These are phyloP conservation scores for Babesia ovata DNA, from an alignment of 169 alveolate genomes.

Conservation along the genomic window DNA sequence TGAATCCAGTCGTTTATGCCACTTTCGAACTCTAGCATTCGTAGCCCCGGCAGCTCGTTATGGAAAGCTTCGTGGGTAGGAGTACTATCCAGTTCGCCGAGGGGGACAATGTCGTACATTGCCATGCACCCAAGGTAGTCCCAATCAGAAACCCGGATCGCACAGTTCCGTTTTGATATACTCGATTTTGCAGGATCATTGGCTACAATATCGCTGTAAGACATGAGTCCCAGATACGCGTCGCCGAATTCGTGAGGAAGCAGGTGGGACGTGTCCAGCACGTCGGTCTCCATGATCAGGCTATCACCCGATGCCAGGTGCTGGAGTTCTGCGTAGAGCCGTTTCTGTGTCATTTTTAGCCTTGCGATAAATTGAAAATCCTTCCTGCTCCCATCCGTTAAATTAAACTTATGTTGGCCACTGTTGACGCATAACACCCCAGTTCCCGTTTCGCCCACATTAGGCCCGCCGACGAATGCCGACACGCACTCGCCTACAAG, in stretches of 20 bases:
- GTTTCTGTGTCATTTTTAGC: constrained; percentile 5
- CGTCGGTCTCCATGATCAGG: constrained; percentile 34
- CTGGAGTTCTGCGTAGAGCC: constrained; percentile 5
- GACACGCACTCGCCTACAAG: constrained; percentile 20
- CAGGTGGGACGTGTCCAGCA: constrained; percentile 30
- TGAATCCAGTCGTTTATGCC: constrained; percentile 35
- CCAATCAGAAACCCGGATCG: constrained; percentile 24
- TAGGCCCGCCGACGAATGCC: background rate
- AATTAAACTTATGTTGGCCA: background rate
- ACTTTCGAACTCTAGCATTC: constrained; percentile 5
- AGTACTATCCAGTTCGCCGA: background rate
- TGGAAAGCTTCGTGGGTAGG: constrained; percentile 2
- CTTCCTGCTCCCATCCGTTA: constrained; percentile 4
- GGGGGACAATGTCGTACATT: constrained; percentile 10
- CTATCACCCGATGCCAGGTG: constrained; percentile 4
- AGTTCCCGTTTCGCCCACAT: background rate
- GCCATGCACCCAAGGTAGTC: constrained; percentile 20
- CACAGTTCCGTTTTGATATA: constrained; percentile 13
- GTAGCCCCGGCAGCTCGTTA: constrained; percentile 14
- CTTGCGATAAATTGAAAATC: constrained; percentile 11
- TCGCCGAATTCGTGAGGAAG: constrained; percentile 34
- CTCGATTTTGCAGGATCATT: background rate
- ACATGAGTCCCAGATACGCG: constrained; percentile 17
- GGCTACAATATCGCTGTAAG: background rate
- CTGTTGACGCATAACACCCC: constrained; percentile 12